Conservation (phyloP, 768 basidiomycete genomes). For the Boletellus ananiceps region DNA sequence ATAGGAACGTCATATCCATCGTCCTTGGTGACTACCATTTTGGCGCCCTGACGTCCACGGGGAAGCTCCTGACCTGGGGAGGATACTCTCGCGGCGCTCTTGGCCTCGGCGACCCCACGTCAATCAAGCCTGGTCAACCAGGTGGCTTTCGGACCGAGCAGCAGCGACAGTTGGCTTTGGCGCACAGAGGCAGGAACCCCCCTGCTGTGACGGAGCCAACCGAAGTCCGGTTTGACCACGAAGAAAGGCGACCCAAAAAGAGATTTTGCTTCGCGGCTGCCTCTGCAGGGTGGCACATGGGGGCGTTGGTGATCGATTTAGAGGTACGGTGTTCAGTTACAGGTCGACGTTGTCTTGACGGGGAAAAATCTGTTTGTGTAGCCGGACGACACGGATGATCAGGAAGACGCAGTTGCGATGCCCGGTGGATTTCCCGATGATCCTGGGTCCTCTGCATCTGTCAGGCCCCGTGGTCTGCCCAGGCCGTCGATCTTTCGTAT, state of each 20-base stretch:
- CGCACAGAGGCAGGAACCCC: conserved; percentile 17
- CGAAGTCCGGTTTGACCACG: conserved; percentile 68
- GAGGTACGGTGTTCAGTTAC: conserved; percentile 43
- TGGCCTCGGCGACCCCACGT: conserved; percentile 74
- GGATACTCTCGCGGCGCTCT: conserved; percentile 72
- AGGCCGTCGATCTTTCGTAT: conserved; percentile 40
- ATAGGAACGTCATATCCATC: conserved; percentile 76
- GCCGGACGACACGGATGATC: conserved; percentile 34
- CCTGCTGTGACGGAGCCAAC: conserved; percentile 55
- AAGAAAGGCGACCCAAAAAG: conserved; percentile 43
- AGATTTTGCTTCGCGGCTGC: conserved; percentile 77
- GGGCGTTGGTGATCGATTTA: conserved; percentile 81
- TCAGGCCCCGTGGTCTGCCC: conserved; percentile 14
- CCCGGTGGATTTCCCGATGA: conserved; percentile 33
- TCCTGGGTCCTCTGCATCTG: conserved; percentile 12
- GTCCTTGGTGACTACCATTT: conserved; percentile 92
- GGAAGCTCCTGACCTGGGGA: conserved; percentile 82
- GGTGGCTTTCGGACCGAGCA: conserved; percentile 52
- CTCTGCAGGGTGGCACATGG: conserved; percentile 89
- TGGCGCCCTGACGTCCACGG: conserved; percentile 75
- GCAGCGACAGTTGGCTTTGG: conserved; percentile 29
- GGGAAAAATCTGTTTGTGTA: conserved; percentile 9
- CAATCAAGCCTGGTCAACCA: conserved; percentile 48
- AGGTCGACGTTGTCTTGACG: neutral
- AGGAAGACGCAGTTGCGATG: conserved; percentile 28